Base-by-base conservation (phyloP, 2,329 filamentous ascomycete genomes). In the Aspergillus calidoustus region DNA sequence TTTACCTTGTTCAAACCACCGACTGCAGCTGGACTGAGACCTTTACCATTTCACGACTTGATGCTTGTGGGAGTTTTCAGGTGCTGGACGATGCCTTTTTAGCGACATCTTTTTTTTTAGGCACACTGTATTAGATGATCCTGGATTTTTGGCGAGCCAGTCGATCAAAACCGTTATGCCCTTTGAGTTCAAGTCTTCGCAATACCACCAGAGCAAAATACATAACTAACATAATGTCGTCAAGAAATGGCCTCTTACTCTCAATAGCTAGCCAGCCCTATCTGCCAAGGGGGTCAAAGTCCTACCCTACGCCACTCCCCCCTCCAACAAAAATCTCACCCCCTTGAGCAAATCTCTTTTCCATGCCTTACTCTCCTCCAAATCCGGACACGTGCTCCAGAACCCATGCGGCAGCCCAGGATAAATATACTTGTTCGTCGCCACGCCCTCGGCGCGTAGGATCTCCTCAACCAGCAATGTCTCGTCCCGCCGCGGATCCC, bases 401-500 rank as follows among this genome's bases (percentile, higher is more conserved):
- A 68, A 68, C 4, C 66, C 62, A 76, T 77, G 82, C 5, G 78
- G 79, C 57, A 76, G 73, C 0, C 80, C 63, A 8, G 61, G 57
- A 65, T 82, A 82, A 28, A 82, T 61, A 60, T 80, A 72, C 11
- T 79, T 71, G 66, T 77, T 77, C 23, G 79, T 81, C 66, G 76
- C 63, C 15, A 80, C 70, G 0, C 77, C 76, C 19, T 57, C 62
- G 44, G 76, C 69, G 28, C 79, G 70, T 62, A 82, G 58, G 9
- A 76, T 51, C 19, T 78, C 66, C 63, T 82, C 81, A 48, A 83
- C 80, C 6, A 84, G 66, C 38, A 84, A 71, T 2, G 77, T 81
- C 64, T 84, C 82, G 50, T 84, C 82, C 19, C 82, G 72, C 53
- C 82, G 65, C 0, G 82, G 81, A 69, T 84, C 83, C 63, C 79